Conservation (phyloP, 345 rosid genomes). For the Aurinia saxatilis region DNA sequence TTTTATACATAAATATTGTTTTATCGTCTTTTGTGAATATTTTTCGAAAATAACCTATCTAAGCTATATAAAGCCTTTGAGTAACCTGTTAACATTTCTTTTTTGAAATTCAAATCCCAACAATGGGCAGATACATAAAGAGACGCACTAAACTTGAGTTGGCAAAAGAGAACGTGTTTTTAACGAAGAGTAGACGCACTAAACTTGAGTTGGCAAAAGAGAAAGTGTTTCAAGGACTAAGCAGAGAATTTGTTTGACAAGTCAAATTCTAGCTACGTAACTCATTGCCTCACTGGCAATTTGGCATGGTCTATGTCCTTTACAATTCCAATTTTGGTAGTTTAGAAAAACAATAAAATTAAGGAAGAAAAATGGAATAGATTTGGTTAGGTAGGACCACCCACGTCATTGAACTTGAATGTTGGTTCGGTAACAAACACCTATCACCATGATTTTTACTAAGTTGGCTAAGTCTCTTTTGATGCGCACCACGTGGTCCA, state of each 20-base stretch:
- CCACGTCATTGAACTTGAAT: slow-evolving; percentile 25
- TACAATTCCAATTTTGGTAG: background rate
- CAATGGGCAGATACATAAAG: background rate
- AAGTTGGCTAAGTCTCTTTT: slow-evolving; percentile 14
- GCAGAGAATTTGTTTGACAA: slow-evolving; percentile 4
- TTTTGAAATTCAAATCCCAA: too few relatives aligned
- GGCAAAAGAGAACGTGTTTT: too few relatives aligned
- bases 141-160: background rate
- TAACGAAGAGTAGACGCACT: too few relatives aligned
- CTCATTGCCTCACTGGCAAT: too few relatives aligned
- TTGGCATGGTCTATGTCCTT: slow-evolving; percentile 3
- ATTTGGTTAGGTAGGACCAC: slow-evolving; percentile 10
- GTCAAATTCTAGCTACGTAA: slow-evolving; percentile 13
- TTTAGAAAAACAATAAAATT: background rate
- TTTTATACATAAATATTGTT: too few relatives aligned
- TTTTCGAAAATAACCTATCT: too few relatives aligned
- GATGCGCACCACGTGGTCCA: slow-evolving; percentile 22
- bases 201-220: too few relatives aligned
- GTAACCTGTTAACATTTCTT: too few relatives aligned
- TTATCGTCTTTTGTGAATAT: too few relatives aligned
- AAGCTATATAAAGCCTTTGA: too few relatives aligned
- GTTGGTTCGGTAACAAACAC: slow-evolving; percentile 24
- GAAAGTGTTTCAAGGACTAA: slow-evolving; percentile 8
- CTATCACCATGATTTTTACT: slow-evolving; percentile 13
- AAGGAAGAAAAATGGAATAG: background rate